Evolutionary conservation across 1,284 basidiomycete genomes (phyloP).

Genomic region (Leccinum fuscescens): DNA sequence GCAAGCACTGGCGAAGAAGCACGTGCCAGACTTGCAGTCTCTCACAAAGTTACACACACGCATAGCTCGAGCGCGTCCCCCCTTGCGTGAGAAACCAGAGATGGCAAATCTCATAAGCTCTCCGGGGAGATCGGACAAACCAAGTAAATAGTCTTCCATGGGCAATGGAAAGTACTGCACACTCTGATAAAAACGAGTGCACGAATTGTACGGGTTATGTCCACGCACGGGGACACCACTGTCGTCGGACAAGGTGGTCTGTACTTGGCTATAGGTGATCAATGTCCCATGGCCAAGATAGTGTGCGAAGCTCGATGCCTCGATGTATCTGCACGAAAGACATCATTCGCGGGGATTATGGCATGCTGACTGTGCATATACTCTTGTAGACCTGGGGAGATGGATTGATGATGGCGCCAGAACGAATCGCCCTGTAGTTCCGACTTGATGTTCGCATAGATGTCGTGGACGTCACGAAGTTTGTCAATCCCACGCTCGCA

Average conservation of each 20-base stretch:
- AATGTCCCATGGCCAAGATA: conserved; percentile 76
- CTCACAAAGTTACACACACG: conserved; percentile 78
- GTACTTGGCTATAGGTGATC: conserved; percentile 71
- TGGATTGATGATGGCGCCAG: conserved; percentile 77
- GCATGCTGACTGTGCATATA: conserved; percentile 14
- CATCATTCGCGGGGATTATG: conserved; percentile 14
- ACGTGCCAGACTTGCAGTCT: conserved; percentile 72
- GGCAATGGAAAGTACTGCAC: conserved; percentile 67
- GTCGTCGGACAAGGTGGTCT: conserved; percentile 58
- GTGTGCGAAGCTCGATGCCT: conserved; percentile 87
- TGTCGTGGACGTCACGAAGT: conserved; percentile 64
- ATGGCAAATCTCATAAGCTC: conserved; percentile 98
- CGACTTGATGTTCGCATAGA: conserved; percentile 62
- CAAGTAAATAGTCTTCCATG: conserved; percentile 84
- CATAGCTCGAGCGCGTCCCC: conserved; percentile 67
- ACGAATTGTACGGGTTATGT: background rate
- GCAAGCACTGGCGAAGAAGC: background rate
- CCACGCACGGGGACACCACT: conserved; percentile 58
- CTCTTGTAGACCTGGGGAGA: conserved; percentile 83
- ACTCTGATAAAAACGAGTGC: conserved; percentile 4
- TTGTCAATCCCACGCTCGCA: conserved; percentile 63
- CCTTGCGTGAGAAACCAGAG: conserved; percentile 66
- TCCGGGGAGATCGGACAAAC: conserved; percentile 91
- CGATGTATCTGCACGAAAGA: conserved; percentile 62
- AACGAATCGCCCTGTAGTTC: conserved; percentile 74